Evolutionary conservation across 2,329 filamentous ascomycete species (phyloP).

Genomic region (Cladosporium sp.): DNA sequence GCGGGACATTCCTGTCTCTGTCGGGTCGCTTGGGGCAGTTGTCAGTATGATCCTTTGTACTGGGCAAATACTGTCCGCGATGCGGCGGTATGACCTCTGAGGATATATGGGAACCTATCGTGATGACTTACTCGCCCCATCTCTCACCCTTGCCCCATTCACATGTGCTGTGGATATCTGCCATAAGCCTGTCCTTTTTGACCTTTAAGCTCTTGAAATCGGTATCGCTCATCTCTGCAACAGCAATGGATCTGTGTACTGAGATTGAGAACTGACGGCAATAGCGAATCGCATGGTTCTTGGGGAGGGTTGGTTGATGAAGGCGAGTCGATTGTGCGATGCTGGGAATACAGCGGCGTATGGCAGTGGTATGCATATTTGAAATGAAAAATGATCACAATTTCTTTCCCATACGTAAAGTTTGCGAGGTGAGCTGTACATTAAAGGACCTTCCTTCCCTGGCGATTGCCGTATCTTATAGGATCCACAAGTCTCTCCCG

Average conservation of each 20-base stretch:
- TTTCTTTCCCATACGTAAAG: neutral
- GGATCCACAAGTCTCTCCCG: neutral
- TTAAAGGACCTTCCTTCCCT: neutral
- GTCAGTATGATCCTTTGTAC: neutral
- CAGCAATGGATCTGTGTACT: constrained; percentile 29
- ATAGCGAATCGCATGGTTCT: neutral
- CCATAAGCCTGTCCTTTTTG: constrained; percentile 60
- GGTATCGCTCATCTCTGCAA: constrained; percentile 52
- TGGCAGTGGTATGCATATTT: neutral
- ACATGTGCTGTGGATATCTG: constrained; percentile 64
- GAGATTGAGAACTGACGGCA: constrained; percentile 5
- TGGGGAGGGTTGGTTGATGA: neutral
- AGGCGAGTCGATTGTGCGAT: neutral
- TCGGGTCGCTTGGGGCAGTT: constrained; percentile 46
- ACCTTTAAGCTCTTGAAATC: constrained; percentile 57
- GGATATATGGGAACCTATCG: neutral
- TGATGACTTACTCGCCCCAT: constrained; percentile 63
- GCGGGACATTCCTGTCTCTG: constrained; percentile 75
- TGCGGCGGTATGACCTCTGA: neutral
- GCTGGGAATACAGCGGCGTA: neutral
- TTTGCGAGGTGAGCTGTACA: neutral
- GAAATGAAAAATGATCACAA: neutral
- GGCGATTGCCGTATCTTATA: neutral
- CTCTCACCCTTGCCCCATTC: constrained; percentile 65
- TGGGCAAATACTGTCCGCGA: too few relatives aligned